Conservation (phyloP, 345 rosid species). For the Salix koriyanagi region DNA sequence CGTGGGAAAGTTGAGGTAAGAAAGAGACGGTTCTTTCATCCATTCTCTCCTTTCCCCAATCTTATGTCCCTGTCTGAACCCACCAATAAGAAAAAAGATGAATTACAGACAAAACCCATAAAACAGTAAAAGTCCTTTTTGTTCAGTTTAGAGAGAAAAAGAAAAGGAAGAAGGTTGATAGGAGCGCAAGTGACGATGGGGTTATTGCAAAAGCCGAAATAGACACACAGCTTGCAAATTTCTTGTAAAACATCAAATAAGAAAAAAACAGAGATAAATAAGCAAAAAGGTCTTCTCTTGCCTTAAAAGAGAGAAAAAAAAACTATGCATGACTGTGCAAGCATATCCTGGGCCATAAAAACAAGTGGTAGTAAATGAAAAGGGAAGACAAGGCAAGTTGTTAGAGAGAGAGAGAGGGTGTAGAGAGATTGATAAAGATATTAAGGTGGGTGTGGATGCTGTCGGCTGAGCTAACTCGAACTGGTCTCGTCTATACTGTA, state of each 20-base stretch:
- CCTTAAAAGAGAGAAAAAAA: neutral
- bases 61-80: constrained; percentile 8
- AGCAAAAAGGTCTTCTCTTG: neutral
- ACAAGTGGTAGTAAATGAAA: constrained; percentile 19
- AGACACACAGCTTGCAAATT: neutral
- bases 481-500: constrained; percentile 47
- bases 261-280: neutral
- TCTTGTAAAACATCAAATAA: neutral
- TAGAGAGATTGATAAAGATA: constrained; percentile 11
- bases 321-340: neutral
- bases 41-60: neutral
- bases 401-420: constrained; percentile 29
- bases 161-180: too few relatives aligned
- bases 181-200: neutral
- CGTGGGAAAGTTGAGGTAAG: constrained; percentile 48
- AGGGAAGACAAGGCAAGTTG: constrained; percentile 37
- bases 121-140: neutral
- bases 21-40: constrained; percentile 47
- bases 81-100: constrained; percentile 2
- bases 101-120: neutral
- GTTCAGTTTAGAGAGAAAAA: neutral
- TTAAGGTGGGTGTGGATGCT: constrained; percentile 34
- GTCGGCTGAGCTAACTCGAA: constrained; percentile 49
- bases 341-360: neutral
- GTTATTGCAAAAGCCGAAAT: neutral